Base-by-base conservation (phyloP, 129 eudicot species). In the Sambucus nigra region DNA sequence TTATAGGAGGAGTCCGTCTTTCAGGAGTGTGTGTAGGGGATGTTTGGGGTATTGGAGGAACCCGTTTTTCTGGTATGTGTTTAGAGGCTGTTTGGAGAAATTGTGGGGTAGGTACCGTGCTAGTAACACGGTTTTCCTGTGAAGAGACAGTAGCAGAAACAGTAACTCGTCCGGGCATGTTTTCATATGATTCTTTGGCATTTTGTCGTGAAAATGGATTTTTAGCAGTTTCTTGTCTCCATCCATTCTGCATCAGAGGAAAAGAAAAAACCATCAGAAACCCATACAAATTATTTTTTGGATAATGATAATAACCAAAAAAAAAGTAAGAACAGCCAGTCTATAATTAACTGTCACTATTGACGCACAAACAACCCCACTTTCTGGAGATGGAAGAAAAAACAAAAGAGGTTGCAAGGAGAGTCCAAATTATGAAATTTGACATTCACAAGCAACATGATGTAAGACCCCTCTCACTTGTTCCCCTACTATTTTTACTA, bases 201-300 rank as follows among this genome's bases (percentile, higher is more conserved):
- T 47, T 81, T 63, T 77, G 86, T 29, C 77, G 72, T 3, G 86
- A 73, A 75, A 79, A 79, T 2, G 78, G 94, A 66, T 76, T 85
- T 73, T 76, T 80, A 4, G 68, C 69, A 45, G 63, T 47, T 31
- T 77, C 76, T 48, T 76, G 49, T 70, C 59, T 71, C 89, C 77
- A 75, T 53, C 83, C 89, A 64, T 66, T 74, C 98, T 91, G 98
- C 81, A 68, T 48, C 26, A 56, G 48, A 64, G 40, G 14, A 4
- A 32, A 52, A 64, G 28, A 25, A 31, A 31, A 5, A 31, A 11
- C 38, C 5, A 29, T 56, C 22, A 35, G 28, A n/a, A n/a, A n/a
- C n/a, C n/a, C n/a, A n/a, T n/a, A n/a, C n/a, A n/a, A n/a, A n/a
- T n/a, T n/a, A n/a, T n/a, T n/a, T n/a, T n/a, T n/a, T n/a, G n/a